phyloP scores from a whole-genome alignment of 2,329 filamentous ascomycete genomes.

The Teratosphaeria zuluensis region DNA sequence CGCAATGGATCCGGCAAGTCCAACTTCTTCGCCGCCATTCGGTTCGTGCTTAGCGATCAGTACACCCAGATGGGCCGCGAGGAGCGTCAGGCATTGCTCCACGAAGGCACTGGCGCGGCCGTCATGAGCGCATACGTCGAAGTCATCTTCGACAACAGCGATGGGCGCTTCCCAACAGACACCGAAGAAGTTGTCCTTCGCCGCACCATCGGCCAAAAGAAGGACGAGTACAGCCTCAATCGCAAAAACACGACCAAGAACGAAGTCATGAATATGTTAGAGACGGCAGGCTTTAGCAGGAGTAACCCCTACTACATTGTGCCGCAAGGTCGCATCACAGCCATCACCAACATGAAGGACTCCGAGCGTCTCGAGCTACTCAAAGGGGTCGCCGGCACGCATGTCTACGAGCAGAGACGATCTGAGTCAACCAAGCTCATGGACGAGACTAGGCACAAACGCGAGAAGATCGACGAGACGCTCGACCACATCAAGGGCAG shows the following conservation, averaged over 20 bases:
- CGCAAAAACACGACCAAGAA: slow-evolving; percentile 91
- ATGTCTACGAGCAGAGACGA: slow-evolving; percentile 88
- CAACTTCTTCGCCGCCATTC: slow-evolving; percentile 98
- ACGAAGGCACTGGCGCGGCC: slow-evolving; percentile 93
- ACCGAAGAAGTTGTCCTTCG: slow-evolving; percentile 84
- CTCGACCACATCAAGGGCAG: slow-evolving; percentile 87
- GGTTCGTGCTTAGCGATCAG: slow-evolving; percentile 87
- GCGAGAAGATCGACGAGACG: slow-evolving; percentile 85
- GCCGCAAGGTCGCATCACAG: slow-evolving; percentile 89
- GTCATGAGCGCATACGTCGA: slow-evolving; percentile 99
- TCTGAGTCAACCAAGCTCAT: slow-evolving; percentile 93
- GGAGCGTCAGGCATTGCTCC: slow-evolving; percentile 89
- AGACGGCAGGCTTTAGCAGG: slow-evolving; percentile 90
- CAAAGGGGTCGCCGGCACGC: slow-evolving; percentile 96
- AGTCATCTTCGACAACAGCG: slow-evolving; percentile 95
- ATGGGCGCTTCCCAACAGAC: slow-evolving; percentile 88
- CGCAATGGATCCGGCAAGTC: slow-evolving; percentile 99
- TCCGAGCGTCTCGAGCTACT: slow-evolving; percentile 77
- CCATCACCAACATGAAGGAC: slow-evolving; percentile 98
- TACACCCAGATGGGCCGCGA: slow-evolving; percentile 94
- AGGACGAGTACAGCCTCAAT: slow-evolving; percentile 96
- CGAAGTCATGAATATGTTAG: slow-evolving; percentile 89
- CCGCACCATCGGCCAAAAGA: slow-evolving; percentile 92
- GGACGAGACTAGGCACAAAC: slow-evolving; percentile 91
- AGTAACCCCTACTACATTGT: slow-evolving; percentile 99